Conservation (phyloP, 768 basidiomycete genomes). For the Russula ochroleuca region DNA sequence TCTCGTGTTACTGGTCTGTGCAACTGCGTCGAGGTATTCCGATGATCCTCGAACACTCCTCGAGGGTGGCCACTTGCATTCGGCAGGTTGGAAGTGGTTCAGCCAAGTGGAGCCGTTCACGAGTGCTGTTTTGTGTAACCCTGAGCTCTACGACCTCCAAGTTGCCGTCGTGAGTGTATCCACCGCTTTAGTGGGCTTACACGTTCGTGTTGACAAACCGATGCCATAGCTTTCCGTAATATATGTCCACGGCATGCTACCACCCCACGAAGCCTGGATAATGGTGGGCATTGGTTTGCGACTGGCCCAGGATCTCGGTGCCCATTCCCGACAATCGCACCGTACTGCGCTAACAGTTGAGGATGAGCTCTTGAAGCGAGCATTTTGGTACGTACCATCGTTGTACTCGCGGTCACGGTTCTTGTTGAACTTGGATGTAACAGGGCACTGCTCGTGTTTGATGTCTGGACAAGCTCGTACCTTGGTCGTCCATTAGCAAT, state of each 20-base stretch:
- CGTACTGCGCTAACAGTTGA: slow-evolving; percentile 45
- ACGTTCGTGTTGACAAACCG: background rate
- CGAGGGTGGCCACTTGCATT: slow-evolving; percentile 30
- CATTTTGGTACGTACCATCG: slow-evolving; percentile 48
- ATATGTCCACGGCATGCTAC: slow-evolving; percentile 42
- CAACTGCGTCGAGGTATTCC: slow-evolving; percentile 21
- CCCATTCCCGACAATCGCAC: slow-evolving; percentile 50
- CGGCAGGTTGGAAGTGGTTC: slow-evolving; percentile 46
- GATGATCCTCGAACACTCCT: slow-evolving; percentile 18
- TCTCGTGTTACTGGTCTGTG: slow-evolving; percentile 25
- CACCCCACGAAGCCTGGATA: slow-evolving; percentile 53
- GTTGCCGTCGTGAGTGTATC: slow-evolving; percentile 45
- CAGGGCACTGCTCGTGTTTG: slow-evolving; percentile 49
- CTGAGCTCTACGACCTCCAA: slow-evolving; percentile 69
- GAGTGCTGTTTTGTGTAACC: slow-evolving; percentile 50
- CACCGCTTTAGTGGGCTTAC: background rate
- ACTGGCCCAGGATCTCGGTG: slow-evolving; percentile 71
- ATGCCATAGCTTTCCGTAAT: slow-evolving; percentile 35
- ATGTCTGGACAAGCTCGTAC: slow-evolving; percentile 44
- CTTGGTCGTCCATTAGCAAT: slow-evolving; percentile 67
- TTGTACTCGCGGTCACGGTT: background rate
- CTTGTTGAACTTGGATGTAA: background rate
- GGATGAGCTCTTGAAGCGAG: slow-evolving; percentile 73
- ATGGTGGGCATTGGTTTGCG: slow-evolving; percentile 59
- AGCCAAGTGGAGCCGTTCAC: slow-evolving; percentile 58